phyloP scores from a whole-genome alignment of 2,329 filamentous ascomycete species.

The Penicillium paneum region DNA sequence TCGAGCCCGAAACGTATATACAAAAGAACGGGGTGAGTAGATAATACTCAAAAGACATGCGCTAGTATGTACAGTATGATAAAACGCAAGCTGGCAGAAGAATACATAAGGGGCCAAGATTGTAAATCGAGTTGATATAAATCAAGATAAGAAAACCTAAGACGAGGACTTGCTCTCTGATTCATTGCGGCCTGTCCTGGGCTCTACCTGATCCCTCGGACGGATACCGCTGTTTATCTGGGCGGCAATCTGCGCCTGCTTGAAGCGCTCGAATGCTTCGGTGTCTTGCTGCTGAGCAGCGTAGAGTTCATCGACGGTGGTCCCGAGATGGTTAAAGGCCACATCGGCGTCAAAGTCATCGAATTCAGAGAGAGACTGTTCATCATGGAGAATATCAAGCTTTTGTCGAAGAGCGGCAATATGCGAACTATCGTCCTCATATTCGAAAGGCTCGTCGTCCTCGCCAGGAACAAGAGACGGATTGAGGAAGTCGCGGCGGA shows the following conservation, averaged over 20 bases:
- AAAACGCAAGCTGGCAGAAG: neutral
- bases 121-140: neutral
- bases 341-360: constrained; percentile 39
- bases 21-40: neutral
- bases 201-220: neutral
- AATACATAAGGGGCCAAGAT: neutral
- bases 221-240: constrained; percentile 43
- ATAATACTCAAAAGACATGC: neutral
- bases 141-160: neutral
- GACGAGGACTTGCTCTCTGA: neutral
- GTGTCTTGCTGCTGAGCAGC: constrained; percentile 42
- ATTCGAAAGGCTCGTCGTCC: constrained; percentile 24
- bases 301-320: constrained; percentile 47
- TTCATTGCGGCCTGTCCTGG: neutral
- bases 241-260: constrained; percentile 46
- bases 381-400: constrained; percentile 43
- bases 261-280: constrained; percentile 45
- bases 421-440: constrained; percentile 37
- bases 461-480: constrained; percentile 44
- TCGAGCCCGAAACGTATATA: constrained; percentile 1
- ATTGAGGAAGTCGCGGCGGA: constrained; percentile 62
- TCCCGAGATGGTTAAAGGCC: constrained; percentile 43
- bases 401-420: constrained; percentile 46
- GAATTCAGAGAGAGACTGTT: constrained; percentile 42
- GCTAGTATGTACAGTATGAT: constrained; percentile 5